Evolutionary conservation across 352 stramenopile species (phyloP), one percentile per base, ranked within the genome.

Genomic region (Globisporangium splendens): DNA sequence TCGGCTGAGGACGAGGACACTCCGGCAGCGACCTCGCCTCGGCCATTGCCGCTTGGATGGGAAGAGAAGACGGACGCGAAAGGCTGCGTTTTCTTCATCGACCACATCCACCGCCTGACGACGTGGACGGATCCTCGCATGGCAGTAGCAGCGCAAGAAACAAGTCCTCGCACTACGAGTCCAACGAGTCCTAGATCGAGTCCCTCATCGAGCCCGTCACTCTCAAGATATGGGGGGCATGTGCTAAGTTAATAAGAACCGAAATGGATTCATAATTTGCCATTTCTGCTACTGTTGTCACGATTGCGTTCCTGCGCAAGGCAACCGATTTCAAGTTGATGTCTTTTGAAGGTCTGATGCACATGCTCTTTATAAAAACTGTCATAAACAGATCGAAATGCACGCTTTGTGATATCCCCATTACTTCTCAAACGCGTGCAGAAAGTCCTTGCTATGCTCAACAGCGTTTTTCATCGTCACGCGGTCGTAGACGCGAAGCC

Each of bases 81-180:
- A 53, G 83, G 81, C 24, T 70, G 83, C 43, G 57, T 68, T 12
- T 91, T 89, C 60, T 93, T 75, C 59, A 75, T 93, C 52, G 83
- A 90, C 54, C 83, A 93, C 64, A 78, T 88, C 62, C 87, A 86
- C 54, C 74, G 79, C 21, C 56, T 78, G 50, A 93, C 81, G 3
- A 93, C 83, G 14, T 91, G 83, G 83, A 70, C 67, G 1, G 80
- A 91, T 47, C 80, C 80, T 1, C 70, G 80, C 3, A 17, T 60
- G 38, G 13, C 33, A 12, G 24, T 17, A 50, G n/a, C 13, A 46
- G 8, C 42, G 46, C 15, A 38, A 38, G 21, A 6, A 14, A 10
- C 42, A 28, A 66, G 54, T 39, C 48, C 53, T 4, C n/a, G 14
- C 8, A n/a, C 22, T 12, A 48, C 58, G 28, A 52, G 50, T n/a